Base-by-base conservation (phyloP, 2,329 filamentous ascomycete genomes). In the Hypocrella siamensis region DNA sequence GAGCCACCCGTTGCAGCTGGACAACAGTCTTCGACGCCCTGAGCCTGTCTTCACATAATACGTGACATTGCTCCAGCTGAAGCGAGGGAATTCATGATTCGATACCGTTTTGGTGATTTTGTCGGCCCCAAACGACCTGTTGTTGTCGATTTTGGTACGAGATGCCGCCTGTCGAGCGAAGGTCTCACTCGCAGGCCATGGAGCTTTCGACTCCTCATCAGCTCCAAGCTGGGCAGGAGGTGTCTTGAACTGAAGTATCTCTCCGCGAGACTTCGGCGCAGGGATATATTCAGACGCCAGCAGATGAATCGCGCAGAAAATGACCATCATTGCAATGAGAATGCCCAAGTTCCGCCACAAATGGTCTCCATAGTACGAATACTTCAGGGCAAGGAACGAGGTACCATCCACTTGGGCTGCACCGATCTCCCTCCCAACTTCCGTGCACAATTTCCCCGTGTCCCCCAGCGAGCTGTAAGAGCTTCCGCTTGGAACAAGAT, bases 1-100 rank as follows among this genome's bases (percentile, higher is more conserved):
- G 34, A 86, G 79, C 73, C 79, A 92, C 3, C 83, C 84, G 40
- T 85, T 73, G 1, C 92, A 79, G 35, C 88, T 68, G 39, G 90
- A 75, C 6, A 93, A 60, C 35, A 93, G 72, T 10, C 69, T 60
- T 7, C 78, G 71, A 66, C 83, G 59, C 4, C 69, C 70, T 1
- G 54, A 49, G 0, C 66, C 61, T 0, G 68, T 74, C 40, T 72
- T 66, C 36, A 85, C 78, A 0, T 70, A 79, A 45, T 83, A 84
- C 1, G 59, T 65, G 1, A 85, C 65, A 35, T 81, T 67, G 46
- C 77, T 77, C 76, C 79, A 85, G 15, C 15, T n/a, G 25, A 26
- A 26, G 9, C n/a, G n/a, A 7, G 25, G n/a, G 15, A n/a, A n/a
- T n/a, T n/a, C n/a, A n/a, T n/a, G n/a, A n/a, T n/a, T n/a, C n/a